Base-by-base conservation (phyloP, 805 yeast species). In the Nakazawaea ernobii region DNA sequence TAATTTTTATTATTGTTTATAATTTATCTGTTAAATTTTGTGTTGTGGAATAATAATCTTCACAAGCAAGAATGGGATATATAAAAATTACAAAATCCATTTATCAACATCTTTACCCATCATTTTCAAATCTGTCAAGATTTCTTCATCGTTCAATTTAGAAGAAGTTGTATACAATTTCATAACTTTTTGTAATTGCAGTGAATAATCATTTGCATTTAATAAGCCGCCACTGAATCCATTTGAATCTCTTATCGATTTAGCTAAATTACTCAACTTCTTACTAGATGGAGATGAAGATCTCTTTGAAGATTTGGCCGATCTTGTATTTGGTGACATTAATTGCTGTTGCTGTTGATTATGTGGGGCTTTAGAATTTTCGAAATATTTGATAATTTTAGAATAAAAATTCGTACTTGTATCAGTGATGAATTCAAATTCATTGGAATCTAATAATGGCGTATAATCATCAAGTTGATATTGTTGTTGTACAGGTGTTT, bases 181-280 rank as follows among this genome's bases (percentile, higher is more conserved):
- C 49, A 47, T 47, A 14, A 47, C 40, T 32, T 42, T 47, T 9
- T 42, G 40, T n/a, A 42, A 38, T 17, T 38, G 46, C 24, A 14
- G 43, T n/a, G 49, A n/a, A 42, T 47, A 46, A 39, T 47, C 49
- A 17, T 46, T 45, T 15, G 44, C 32, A 20, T 29, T 35, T 3
- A 27, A 9, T 24, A 36, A 36, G 8, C 42, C 42, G n/a, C 33
- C 40, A 11, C 32, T 32, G 35, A 39, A 39, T 2, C 39, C 43
- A 8, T 8, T 24, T 4, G 49, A 46, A 24, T 45, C 48, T 14
- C 40, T 24, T 11, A 45, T 17, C 1, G 48, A 45, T 28, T 45
- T 45, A 11, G 48, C 29, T 11, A 45, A 39, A 28, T 45, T 45
- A 35, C 42, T 29, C 15, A 39, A 17, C 35, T 32, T 45, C 36